Conservation (phyloP, 345 rosid genomes). For the Mercurialis annua region DNA sequence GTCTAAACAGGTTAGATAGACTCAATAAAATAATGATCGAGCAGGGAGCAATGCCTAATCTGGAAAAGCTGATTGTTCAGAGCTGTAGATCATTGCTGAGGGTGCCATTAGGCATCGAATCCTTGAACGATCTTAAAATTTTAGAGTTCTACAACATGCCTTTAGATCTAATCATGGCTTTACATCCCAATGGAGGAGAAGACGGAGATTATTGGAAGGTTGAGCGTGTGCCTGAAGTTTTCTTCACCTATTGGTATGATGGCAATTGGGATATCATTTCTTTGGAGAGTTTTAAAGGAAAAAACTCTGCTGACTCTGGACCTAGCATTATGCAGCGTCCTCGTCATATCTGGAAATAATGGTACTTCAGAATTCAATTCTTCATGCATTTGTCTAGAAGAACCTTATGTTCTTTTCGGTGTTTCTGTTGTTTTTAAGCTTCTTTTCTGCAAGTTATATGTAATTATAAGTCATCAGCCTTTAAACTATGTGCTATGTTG, state of each 20-base stretch:
- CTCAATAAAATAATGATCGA: slow-evolving; percentile 7
- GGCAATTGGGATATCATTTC: slow-evolving; percentile 12
- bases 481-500: no score
- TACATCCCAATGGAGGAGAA: slow-evolving; percentile 12
- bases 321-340: neutral
- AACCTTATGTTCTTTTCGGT: no score
- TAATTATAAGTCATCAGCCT: no score
- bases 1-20: slow-evolving; percentile 16
- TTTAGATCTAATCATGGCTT: neutral
- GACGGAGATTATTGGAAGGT: slow-evolving; percentile 11
- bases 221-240: slow-evolving; percentile 7
- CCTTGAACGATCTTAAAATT: slow-evolving; percentile 19
- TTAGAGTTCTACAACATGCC: slow-evolving; percentile 26
- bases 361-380: neutral
- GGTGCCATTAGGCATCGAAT: slow-evolving; percentile 23
- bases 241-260: slow-evolving; percentile 7
- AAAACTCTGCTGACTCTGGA: neutral
- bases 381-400: no score
- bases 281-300: slow-evolving; percentile 4
- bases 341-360: slow-evolving; percentile 5
- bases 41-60: slow-evolving; percentile 23
- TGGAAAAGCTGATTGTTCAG: slow-evolving; percentile 22
- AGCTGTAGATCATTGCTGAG: slow-evolving; percentile 20
- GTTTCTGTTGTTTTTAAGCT: no score
- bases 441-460: no score